Percentiles rank a stretch among this genome's conserved stretches.
phyloP scores from a whole-genome alignment of 2,329 filamentous ascomycete genomes.

The Lecanosticta acicola region DNA sequence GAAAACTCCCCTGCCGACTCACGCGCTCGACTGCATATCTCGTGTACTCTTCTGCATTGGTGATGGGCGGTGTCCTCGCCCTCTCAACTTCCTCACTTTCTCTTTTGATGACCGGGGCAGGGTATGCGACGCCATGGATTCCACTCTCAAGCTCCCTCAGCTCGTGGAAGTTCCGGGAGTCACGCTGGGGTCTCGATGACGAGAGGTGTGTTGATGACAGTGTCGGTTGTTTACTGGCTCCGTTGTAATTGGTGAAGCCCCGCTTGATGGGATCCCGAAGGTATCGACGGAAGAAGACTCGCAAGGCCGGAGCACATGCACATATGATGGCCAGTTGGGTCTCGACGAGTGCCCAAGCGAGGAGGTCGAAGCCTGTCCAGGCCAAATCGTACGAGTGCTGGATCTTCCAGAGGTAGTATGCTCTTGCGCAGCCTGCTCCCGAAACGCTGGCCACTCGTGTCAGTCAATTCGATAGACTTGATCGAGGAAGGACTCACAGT shows the following conservation, averaged over 20 bases:
- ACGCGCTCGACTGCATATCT: neutral
- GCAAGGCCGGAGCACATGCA: slow-evolving; percentile 38
- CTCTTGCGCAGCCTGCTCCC: neutral
- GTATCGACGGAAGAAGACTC: slow-evolving; percentile 39
- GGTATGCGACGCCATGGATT: slow-evolving; percentile 8
- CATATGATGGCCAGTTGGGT: slow-evolving; percentile 38
- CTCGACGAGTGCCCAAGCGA: slow-evolving; percentile 37
- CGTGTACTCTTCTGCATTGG: neutral
- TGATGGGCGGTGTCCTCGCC: neutral
- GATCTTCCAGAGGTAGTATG: slow-evolving; percentile 31
- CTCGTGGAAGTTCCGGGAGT: slow-evolving; percentile 7
- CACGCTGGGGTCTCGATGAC: neutral
- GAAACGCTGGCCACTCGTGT: neutral
- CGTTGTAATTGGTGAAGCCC: neutral
- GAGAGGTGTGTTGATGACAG: neutral
- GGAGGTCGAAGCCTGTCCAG: slow-evolving; percentile 35
- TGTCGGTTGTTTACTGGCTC: neutral
- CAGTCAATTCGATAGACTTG: neutral
- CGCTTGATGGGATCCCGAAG: slow-evolving; percentile 13
- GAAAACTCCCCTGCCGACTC: neutral
- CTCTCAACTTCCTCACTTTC: neutral
- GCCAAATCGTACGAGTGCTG: slow-evolving; percentile 35
- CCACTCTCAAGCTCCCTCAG: slow-evolving; percentile 12
- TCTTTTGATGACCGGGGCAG: slow-evolving; percentile 7
- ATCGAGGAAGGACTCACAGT: neutral